These are phyloP conservation scores for Pseudocercospora fuligena DNA, from an alignment of 2,329 filamentous ascomycete genomes.

Conservation along the genomic window DNA sequence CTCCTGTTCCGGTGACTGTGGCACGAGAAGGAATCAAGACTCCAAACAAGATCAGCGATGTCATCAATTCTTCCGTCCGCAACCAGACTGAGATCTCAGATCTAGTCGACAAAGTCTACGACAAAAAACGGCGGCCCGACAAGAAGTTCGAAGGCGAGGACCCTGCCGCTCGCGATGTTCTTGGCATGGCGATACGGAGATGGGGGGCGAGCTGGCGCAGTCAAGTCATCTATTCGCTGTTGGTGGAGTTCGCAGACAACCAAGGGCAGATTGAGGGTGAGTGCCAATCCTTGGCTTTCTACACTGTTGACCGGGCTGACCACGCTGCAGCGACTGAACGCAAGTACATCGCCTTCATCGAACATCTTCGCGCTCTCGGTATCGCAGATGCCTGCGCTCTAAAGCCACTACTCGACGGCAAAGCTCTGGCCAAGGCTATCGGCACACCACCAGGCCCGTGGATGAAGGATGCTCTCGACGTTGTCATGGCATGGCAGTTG, in stretches of 20 bases:
- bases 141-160: slow-evolving; percentile 51
- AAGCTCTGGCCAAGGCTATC: slow-evolving; percentile 70
- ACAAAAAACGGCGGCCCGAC: slow-evolving; percentile 53
- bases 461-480: slow-evolving; percentile 78
- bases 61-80: slow-evolving; percentile 68
- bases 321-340: slow-evolving; percentile 48
- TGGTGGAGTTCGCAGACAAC: slow-evolving; percentile 62
- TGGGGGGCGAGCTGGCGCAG: slow-evolving; percentile 77
- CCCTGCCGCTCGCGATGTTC: slow-evolving; percentile 59
- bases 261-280: slow-evolving; percentile 50
- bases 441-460: slow-evolving; percentile 75
- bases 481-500: slow-evolving; percentile 87
- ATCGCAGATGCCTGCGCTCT: slow-evolving; percentile 56
- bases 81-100: slow-evolving; percentile 67
- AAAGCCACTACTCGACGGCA: slow-evolving; percentile 70
- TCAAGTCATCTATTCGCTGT: slow-evolving; percentile 70
- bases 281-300: slow-evolving; percentile 30
- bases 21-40: slow-evolving; percentile 79
- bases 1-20: slow-evolving; percentile 66
- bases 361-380: slow-evolving; percentile 55
- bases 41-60: slow-evolving; percentile 73
- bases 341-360: slow-evolving; percentile 60
- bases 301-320: slow-evolving; percentile 17
- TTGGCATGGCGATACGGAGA: slow-evolving; percentile 74
- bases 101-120: slow-evolving; percentile 59